Evolutionary conservation across 495 filamentous ascomycete species (phyloP).

Genomic region (Neurospora hispaniola): DNA sequence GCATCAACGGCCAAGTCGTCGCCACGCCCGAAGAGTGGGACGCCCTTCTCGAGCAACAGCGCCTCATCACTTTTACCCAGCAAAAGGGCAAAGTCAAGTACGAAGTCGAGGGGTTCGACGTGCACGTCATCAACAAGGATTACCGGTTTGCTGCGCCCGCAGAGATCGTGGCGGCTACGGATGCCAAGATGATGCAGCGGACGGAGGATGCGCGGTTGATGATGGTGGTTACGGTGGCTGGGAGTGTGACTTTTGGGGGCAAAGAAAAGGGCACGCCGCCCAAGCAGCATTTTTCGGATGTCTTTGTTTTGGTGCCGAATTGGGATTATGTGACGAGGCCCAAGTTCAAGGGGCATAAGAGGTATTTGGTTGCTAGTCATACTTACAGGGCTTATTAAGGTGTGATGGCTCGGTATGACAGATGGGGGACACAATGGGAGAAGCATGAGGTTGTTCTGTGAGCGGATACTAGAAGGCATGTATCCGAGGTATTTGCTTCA

Average conservation of each 20-base stretch:
- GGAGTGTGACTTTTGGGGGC: slow-evolving; percentile 36
- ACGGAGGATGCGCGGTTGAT: slow-evolving; percentile 50
- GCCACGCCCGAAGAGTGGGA: slow-evolving; percentile 30
- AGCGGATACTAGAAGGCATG: not conserved
- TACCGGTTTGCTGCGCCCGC: slow-evolving; percentile 35
- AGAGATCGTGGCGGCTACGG: slow-evolving; percentile 9
- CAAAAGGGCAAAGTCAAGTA: slow-evolving; percentile 22
- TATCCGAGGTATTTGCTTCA: not conserved
- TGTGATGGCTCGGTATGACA: not conserved
- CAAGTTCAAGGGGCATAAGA: slow-evolving; percentile 27
- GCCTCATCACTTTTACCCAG: slow-evolving; percentile 1
- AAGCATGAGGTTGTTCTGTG: not conserved
- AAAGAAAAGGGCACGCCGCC: slow-evolving; percentile 28
- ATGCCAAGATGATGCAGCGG: not conserved
- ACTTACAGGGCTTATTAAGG: slow-evolving; percentile 44
- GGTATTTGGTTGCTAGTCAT: slow-evolving; percentile 64
- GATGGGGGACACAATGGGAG: not conserved
- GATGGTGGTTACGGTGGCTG: slow-evolving; percentile 55
- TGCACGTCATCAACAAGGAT: slow-evolving; percentile 60
- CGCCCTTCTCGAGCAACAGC: slow-evolving; percentile 26
- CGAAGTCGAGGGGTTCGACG: slow-evolving; percentile 58
- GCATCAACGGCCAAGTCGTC: slow-evolving; percentile 31
- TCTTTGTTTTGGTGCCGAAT: slow-evolving; percentile 68
- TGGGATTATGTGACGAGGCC: slow-evolving; percentile 38
- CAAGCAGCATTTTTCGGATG: slow-evolving; percentile 61